A percentile compares a stretch with the other conserved stretches of the same genome.
Conservation (phyloP, 2,329 filamentous ascomycete genomes). For the Xylariaceae sp. region DNA sequence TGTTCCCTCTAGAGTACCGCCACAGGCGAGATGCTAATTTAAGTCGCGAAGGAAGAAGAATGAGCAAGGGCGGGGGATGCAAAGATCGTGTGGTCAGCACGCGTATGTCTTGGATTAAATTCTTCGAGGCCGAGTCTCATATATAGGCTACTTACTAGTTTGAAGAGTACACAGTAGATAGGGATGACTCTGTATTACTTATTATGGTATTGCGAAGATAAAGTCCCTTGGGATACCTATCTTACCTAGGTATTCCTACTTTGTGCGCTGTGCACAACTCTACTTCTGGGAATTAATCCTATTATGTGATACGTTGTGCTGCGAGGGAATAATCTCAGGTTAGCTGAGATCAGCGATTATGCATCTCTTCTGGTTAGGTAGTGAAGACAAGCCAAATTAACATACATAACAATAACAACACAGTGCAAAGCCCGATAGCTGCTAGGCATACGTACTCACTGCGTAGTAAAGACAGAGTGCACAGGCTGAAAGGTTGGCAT, state of each 20-base stretch:
- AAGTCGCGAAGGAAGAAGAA: not conserved
- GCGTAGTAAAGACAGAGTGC: not conserved
- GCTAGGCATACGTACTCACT: not conserved
- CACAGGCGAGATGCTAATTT: not conserved
- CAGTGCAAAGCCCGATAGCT: conserved; percentile 15
- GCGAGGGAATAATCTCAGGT: conserved; percentile 21
- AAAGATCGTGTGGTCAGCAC: not conserved
- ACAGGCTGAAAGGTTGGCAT: no score
- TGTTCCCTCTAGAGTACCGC: not conserved
- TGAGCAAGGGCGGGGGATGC: not conserved
- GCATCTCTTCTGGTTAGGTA: conserved; percentile 20
- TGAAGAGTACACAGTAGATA: no score
- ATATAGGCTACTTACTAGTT: not conserved
- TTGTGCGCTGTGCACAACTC: no score
- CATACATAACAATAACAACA: conserved; percentile 14
- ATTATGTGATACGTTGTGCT: not conserved
- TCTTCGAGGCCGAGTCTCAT: not conserved
- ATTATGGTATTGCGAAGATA: no score
- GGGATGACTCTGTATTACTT: no score
- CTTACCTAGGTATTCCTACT: not conserved
- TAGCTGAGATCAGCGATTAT: conserved; percentile 19
- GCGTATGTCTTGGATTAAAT: not conserved
- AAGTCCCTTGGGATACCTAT: no score
- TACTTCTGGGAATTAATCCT: no score
- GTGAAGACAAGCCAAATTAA: conserved; percentile 11